Conservation (phyloP, 768 basidiomycete species). For the Amanita muscaria region DNA sequence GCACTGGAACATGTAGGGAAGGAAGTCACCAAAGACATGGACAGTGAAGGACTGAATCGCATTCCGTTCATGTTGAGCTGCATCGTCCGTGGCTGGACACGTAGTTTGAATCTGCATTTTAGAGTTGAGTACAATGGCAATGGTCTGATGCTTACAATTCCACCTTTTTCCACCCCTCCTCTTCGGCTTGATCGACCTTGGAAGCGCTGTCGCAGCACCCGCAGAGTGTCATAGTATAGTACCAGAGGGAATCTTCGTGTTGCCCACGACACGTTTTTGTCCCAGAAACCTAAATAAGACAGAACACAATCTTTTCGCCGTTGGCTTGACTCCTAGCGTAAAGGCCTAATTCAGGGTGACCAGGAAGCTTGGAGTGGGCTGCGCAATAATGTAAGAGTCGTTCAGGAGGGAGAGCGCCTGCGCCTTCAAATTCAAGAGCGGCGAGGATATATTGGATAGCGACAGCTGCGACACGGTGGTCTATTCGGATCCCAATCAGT, state of each 20-base stretch:
- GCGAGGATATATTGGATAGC: no score
- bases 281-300: slow-evolving; percentile 56
- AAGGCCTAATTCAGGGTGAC: no score
- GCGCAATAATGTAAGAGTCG: no score
- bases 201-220: slow-evolving; percentile 60
- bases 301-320: no score
- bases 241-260: slow-evolving; percentile 76
- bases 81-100: slow-evolving; percentile 70
- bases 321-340: no score
- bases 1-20: slow-evolving; percentile 65
- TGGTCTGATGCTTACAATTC: slow-evolving; percentile 47
- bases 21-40: slow-evolving; percentile 74
- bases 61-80: slow-evolving; percentile 79
- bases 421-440: no score
- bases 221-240: slow-evolving; percentile 70
- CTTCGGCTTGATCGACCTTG: slow-evolving; percentile 57
- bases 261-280: slow-evolving; percentile 79
- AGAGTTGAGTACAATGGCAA: slow-evolving; percentile 1
- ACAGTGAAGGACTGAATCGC: slow-evolving; percentile 64
- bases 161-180: slow-evolving; percentile 67
- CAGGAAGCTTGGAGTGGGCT: no score
- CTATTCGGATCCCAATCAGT: no score
- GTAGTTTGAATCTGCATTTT: slow-evolving; percentile 61
- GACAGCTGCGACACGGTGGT: no score
- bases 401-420: no score